Evolutionary conservation across 2,329 filamentous ascomycete species (phyloP).

Genomic region (Clarireedia sp.): DNA sequence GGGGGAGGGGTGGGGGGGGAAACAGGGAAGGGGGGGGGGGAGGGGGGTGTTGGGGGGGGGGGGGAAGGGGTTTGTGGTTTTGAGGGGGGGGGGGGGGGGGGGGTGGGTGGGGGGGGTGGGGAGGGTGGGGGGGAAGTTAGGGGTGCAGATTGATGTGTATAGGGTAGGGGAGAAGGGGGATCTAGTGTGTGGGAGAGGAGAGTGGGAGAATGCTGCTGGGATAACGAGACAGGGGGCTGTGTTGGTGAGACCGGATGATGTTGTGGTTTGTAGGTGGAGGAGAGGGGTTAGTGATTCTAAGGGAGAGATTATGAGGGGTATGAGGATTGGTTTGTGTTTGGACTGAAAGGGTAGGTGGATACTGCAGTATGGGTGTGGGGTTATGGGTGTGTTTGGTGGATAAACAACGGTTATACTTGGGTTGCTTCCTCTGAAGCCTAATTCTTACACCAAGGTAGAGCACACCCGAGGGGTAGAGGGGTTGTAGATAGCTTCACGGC

Average conservation of each 20-base stretch:
- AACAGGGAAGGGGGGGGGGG: constrained; percentile 28
- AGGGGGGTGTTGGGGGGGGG: constrained; percentile 28
- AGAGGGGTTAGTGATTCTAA: not conserved
- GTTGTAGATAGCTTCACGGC: too few species aligned
- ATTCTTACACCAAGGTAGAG: too few species aligned
- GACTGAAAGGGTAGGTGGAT: too few species aligned
- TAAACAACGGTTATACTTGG: too few species aligned
- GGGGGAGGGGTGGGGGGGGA: constrained; percentile 16
- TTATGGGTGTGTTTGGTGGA: too few species aligned
- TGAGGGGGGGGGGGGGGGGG: constrained; percentile 20
- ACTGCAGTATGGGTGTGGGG: too few species aligned
- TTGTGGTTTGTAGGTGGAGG: constrained; percentile 28
- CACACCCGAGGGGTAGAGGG: too few species aligned
- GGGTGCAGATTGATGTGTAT: constrained; percentile 13
- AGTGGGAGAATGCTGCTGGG: constrained; percentile 22
- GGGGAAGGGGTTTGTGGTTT: constrained; percentile 24
- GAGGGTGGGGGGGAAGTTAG: constrained; percentile 4
- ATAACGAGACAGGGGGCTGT: constrained; percentile 27
- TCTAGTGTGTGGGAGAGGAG: constrained; percentile 10
- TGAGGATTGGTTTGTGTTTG: not conserved
- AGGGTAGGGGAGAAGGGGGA: constrained; percentile 11
- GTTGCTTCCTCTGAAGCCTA: too few species aligned
- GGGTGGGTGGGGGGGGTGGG: constrained; percentile 13
- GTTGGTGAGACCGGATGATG: constrained; percentile 31
- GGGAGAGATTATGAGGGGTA: not conserved